phyloP scores from a whole-genome alignment of 441 rosid genomes.

The Adansonia rubrostipa region DNA sequence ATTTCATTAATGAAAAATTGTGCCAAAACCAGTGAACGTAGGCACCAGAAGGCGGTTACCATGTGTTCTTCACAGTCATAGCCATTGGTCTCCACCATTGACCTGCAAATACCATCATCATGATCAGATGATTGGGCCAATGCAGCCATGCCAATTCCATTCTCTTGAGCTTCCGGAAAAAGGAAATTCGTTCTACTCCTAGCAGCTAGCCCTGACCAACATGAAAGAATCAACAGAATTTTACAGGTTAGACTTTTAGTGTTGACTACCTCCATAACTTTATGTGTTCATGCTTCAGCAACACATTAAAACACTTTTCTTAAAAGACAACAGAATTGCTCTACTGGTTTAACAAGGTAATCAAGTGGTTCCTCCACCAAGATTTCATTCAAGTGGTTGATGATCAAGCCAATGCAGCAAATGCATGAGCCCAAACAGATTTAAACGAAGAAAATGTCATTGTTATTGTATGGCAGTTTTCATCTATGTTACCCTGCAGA shows the following conservation, averaged over 20 bases:
- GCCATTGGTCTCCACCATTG: constrained; percentile 43
- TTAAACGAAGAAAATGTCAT: not conserved
- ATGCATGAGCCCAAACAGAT: constrained; percentile 17
- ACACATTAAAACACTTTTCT: not conserved
- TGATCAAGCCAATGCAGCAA: constrained; percentile 9
- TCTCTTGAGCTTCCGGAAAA: constrained; percentile 21
- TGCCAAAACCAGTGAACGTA: not conserved
- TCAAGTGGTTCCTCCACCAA: not conserved
- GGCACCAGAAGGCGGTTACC: constrained; percentile 20
- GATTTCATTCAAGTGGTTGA: not conserved
- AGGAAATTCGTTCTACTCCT: constrained; percentile 35
- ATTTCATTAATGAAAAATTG: not conserved
- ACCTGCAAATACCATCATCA: constrained; percentile 44
- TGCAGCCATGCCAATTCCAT: constrained; percentile 1
- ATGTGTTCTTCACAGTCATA: constrained; percentile 53
- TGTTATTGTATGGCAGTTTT: not conserved
- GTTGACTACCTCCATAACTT: constrained; percentile 29
- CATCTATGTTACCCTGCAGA: not conserved
- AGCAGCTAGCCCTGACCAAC: constrained; percentile 32
- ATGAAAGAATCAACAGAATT: constrained; percentile 33
- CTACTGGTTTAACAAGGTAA: constrained; percentile 3
- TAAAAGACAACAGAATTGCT: not conserved
- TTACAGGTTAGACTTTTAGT: constrained; percentile 23
- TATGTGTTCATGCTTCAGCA: constrained; percentile 3
- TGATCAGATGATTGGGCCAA: not conserved